phyloP scores from a whole-genome alignment of 169 alveolate genomes.

The Eimeria praecox region DNA sequence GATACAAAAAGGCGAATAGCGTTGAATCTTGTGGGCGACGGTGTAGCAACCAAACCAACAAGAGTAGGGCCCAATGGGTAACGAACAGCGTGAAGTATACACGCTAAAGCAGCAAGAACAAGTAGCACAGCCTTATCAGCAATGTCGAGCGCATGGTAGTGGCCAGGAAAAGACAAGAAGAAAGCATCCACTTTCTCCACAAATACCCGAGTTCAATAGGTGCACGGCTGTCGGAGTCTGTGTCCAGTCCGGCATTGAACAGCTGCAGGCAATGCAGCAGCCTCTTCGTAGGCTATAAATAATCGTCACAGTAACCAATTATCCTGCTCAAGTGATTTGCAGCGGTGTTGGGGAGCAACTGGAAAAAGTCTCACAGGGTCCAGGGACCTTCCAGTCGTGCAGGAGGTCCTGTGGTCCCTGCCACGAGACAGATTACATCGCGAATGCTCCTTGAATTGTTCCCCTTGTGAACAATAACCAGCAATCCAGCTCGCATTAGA shows the following conservation, averaged over 20 bases:
- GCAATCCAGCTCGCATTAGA: too few relatives aligned
- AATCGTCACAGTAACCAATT: neutral
- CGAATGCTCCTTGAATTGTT: neutral
- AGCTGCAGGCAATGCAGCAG: neutral
- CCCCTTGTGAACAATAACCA: neutral
- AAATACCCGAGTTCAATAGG: constrained; percentile 40
- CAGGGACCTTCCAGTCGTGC: constrained; percentile 37
- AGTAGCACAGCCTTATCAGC: neutral
- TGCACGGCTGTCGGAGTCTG: constrained; percentile 39
- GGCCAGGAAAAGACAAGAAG: constrained; percentile 1
- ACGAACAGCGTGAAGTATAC: neutral
- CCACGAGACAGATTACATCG: constrained; percentile 20
- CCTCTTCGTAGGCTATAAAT: neutral
- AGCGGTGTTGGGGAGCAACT: neutral
- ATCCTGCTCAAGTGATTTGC: neutral
- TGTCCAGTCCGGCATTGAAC: constrained; percentile 48
- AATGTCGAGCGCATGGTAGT: neutral
- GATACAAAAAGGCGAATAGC: neutral
- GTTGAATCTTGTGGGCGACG: neutral
- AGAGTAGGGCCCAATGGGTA: constrained; percentile 40
- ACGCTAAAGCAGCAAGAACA: neutral
- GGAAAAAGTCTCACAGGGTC: neutral
- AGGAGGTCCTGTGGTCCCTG: constrained; percentile 60
- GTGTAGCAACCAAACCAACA: neutral
- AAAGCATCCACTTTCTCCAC: neutral